Evolutionary conservation across 495 filamentous ascomycete species (phyloP), one percentile per base, ranked within the genome.

Genomic region (Neurospora sp.): DNA sequence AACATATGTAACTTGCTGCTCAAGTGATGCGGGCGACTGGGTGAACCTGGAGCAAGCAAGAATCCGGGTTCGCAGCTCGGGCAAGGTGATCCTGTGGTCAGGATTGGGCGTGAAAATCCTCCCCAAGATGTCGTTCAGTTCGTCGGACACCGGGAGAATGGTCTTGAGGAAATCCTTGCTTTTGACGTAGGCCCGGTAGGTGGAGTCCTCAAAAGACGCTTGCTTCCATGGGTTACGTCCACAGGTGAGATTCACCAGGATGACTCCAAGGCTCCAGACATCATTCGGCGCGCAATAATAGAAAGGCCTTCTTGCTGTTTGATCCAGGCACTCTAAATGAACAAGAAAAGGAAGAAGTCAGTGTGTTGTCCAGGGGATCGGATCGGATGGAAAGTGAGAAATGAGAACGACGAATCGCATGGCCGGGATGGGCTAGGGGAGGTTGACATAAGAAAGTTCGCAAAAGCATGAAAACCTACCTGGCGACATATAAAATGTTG

Each of bases 401-500:
- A 71, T 39, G 62, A 70, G 70, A 70, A 73, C 24, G 71, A 69
- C 31, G 34, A 72, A 74, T 59, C 8, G 45, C 17, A 17, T 42
- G 15, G 8, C 31, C 31, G 21, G 39, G 42, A 17, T 37, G 39
- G 69, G 38, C 54, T 38, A 45, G 24, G 62, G 28, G 34, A 34
- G 17, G 62, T 36, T 31, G 71, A 69, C 43, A 38, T 21, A 13
- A 66, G 17, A 24, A 24, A 48, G 39, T 34, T 72, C 71, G 74
- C 75, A 42, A 74, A 76, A 54, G 71, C 40, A 21, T 70, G 40
- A 43, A 40, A 74, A 82, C 88, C 83, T 92, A 98, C 96, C 96
- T 89, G 96, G 96, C 73, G 92, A 95, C 96, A 98, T 98, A 85
- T 99, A 98, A 81, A 99, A 98, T 17, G 96, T 98, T 21, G 95